Base-by-base conservation (phyloP, 169 alveolate species). In the Plasmodium malariae region DNA sequence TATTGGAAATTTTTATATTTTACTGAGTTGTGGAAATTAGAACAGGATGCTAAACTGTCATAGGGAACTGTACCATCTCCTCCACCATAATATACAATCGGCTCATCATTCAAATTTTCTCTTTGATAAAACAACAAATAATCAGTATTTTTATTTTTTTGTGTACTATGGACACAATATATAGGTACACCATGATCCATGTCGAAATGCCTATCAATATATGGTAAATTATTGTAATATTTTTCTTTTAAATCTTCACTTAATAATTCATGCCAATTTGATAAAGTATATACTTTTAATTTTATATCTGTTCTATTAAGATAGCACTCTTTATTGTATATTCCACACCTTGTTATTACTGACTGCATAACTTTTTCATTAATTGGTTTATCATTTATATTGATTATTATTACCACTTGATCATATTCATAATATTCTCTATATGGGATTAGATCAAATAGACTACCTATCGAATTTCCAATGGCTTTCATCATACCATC, bases 161-260 rank as follows among this genome's bases (percentile, higher is more conserved):
- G 43, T 1, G 89, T 21, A 28, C 89, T 76, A 62, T 76, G 62
- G n/a, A 76, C 26, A 45, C 89, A 76, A 62, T 60, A 76, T 43
- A 63, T 76, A 6, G 89, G 89, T 17, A 76, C 21, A 30, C 89
- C 89, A 62, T 76, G 89, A 51, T 76, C 89, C 63, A 60, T 37
- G 1, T 45, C 21, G 43, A 60, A 76, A 76, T 60, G 14, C 36
- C 71, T 40, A 12, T 62, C 76, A 14, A 26, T 76, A 40, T 76
- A 36, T 24, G 12, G 63, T 21, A n/a, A 37, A 76, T 76, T 36
- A 62, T 76, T 76, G 19, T 76, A 32, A 51, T 62, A 76, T 30
- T 62, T 76, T 19, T 34, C 69, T 55, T 26, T 62, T 28, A 76
- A 28, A 28, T 76, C 74, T 24, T 40, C 30, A 37, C 17, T 43